These are phyloP conservation scores for Cocos nucifera DNA, from an alignment of 176 grass and related monocot species.

Conservation along the genomic window DNA sequence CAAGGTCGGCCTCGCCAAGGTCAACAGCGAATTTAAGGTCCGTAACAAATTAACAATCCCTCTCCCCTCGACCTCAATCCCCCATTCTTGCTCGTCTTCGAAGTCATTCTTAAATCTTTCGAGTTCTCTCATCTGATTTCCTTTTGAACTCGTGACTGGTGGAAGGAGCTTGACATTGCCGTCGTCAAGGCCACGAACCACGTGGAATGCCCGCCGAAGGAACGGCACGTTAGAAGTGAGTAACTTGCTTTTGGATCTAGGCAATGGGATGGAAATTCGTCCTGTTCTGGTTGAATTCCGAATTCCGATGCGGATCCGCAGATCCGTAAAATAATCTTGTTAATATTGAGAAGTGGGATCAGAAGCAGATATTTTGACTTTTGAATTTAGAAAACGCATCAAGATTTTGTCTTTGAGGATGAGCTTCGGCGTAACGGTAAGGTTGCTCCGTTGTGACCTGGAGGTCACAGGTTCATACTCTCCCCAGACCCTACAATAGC, in stretches of 20 bases:
- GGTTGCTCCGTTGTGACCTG: too few species aligned
- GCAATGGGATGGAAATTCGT: too few species aligned
- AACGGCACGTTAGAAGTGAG: conserved; percentile 29
- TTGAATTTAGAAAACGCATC: too few species aligned
- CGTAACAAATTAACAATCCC: neutral
- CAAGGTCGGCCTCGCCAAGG: conserved; percentile 69
- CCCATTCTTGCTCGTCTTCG: neutral
- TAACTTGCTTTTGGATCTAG: too few species aligned
- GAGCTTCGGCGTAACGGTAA: too few species aligned
- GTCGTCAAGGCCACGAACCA: conserved; percentile 43
- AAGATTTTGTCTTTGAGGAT: too few species aligned
- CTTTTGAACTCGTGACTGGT: neutral
- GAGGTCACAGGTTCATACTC: too few species aligned
- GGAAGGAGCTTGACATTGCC: conserved; percentile 33
- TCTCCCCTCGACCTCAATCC: neutral
- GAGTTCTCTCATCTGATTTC: neutral
- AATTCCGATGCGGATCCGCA: neutral
- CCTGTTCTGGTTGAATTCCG: too few species aligned
- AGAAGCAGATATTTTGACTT: too few species aligned
- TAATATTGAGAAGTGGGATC: too few species aligned
- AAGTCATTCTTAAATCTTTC: neutral
- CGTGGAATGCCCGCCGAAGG: conserved; percentile 33
- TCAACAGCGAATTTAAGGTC: conserved; percentile 72
- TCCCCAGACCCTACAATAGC: too few species aligned
- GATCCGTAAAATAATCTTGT: neutral